These are phyloP conservation scores for Rhodotorula mucilaginosa DNA, from an alignment of 1,284 basidiomycete species.

Conservation along the genomic window DNA sequence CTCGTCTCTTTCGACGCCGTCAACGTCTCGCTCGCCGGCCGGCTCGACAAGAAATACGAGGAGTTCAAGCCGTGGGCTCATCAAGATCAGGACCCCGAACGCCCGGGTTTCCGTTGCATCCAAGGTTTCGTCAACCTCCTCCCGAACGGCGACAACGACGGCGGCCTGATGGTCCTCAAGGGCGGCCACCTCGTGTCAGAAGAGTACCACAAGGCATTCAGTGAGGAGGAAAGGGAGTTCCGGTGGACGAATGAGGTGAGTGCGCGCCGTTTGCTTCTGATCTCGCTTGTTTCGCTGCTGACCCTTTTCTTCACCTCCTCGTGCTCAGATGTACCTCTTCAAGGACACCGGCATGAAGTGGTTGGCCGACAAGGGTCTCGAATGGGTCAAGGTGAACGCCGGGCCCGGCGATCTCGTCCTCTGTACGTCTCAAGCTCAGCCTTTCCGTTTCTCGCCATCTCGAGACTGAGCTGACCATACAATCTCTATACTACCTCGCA, in stretches of 20 bases:
- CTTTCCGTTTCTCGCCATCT: not conserved
- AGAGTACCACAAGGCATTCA: slow-evolving; percentile 18
- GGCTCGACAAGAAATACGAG: slow-evolving; percentile 35
- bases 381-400: slow-evolving; percentile 25
- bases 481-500: not conserved
- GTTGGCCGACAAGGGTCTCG: slow-evolving; percentile 12
- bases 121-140: slow-evolving; percentile 52
- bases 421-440: not conserved
- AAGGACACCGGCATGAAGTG: slow-evolving; percentile 18
- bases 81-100: slow-evolving; percentile 27
- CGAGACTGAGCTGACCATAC: not conserved
- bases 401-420: slow-evolving; percentile 19
- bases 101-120: slow-evolving; percentile 48
- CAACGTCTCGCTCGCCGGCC: slow-evolving; percentile 48
- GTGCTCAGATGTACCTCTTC: slow-evolving; percentile 14
- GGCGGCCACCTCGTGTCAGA: slow-evolving; percentile 8
- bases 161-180: slow-evolving; percentile 51
- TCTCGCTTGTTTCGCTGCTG: too few species aligned
- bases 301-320: not conserved
- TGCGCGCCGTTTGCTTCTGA: not conserved
- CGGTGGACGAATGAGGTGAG: slow-evolving; percentile 22
- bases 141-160: slow-evolving; percentile 50
- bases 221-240: slow-evolving; percentile 15
- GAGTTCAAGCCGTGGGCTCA: slow-evolving; percentile 14
- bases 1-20: slow-evolving; percentile 34